These are phyloP conservation scores for Myochromella boudieri DNA, from an alignment of 768 basidiomycete genomes.

Conservation along the genomic window DNA sequence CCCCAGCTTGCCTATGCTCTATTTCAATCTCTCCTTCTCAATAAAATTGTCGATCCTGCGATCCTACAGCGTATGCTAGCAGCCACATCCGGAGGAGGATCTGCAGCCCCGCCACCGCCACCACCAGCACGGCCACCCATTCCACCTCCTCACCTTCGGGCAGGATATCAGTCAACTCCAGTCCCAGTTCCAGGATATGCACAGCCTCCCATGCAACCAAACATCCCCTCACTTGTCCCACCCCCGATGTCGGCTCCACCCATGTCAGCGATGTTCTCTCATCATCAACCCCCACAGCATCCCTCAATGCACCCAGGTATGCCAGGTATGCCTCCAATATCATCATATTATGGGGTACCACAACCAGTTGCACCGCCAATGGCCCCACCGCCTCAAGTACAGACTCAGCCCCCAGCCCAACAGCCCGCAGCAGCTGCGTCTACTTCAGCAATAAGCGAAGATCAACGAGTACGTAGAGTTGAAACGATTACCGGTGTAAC, in stretches of 20 bases:
- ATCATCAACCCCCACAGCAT: slow-evolving; percentile 25
- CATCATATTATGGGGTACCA: slow-evolving; percentile 35
- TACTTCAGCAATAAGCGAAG: slow-evolving; percentile 46
- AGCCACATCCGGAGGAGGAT: slow-evolving; percentile 28
- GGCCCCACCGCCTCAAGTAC: slow-evolving; percentile 27
- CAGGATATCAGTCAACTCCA: slow-evolving; percentile 24
- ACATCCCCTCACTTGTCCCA: slow-evolving; percentile 29
- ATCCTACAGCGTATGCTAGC: slow-evolving; percentile 73
- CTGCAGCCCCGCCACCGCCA: slow-evolving; percentile 24
- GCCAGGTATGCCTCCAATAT: slow-evolving; percentile 30
- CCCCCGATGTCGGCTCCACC: slow-evolving; percentile 26
- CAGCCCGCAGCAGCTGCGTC: slow-evolving; percentile 30
- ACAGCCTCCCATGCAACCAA: slow-evolving; percentile 27
- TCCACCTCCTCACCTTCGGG: slow-evolving; percentile 24
- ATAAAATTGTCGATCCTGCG: slow-evolving; percentile 89
- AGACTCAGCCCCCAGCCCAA: slow-evolving; percentile 23
- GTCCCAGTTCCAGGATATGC: slow-evolving; percentile 33
- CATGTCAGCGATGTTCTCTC: slow-evolving; percentile 29
- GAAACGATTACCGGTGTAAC: background rate
- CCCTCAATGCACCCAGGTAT: slow-evolving; percentile 11
- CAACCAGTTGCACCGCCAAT: slow-evolving; percentile 28
- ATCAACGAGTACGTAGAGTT: slow-evolving; percentile 40
- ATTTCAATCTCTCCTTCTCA: slow-evolving; percentile 90
- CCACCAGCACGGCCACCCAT: slow-evolving; percentile 35
- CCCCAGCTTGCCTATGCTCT: slow-evolving; percentile 96